Conservation (phyloP, 225 moss, liverwort and hornwort genomes). For the Ulota crispa region DNA sequence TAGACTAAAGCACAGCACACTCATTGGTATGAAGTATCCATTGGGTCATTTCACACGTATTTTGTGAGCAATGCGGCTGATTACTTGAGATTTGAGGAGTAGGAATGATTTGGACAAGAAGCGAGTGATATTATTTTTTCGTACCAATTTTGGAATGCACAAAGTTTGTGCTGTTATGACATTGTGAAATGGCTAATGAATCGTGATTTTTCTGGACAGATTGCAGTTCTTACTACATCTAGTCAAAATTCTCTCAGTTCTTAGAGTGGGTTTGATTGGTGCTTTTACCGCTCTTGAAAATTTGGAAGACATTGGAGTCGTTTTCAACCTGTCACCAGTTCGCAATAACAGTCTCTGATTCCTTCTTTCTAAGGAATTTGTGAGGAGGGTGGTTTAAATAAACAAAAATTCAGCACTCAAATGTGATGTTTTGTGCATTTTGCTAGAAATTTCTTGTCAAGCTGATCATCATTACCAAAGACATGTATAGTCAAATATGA, state of each 20-base stretch:
- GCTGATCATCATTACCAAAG: no score
- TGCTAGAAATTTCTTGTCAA: background rate
- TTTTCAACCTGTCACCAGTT: background rate
- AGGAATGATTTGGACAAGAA: slow-evolving; percentile 20
- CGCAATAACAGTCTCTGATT: background rate
- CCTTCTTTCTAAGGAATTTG: background rate
- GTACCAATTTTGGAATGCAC: slow-evolving; percentile 29
- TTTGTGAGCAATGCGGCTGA: slow-evolving; percentile 16
- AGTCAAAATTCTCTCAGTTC: background rate
- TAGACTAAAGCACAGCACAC: slow-evolving; percentile 1
- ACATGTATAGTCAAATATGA: no score
- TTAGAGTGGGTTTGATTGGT: background rate
- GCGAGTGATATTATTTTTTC: background rate
- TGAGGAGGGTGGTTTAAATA: background rate
- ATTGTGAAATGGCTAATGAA: slow-evolving; percentile 26
- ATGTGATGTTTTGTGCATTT: background rate
- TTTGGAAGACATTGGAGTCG: background rate
- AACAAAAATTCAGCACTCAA: background rate
- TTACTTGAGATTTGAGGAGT: background rate
- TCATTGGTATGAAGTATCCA: slow-evolving; percentile 14
- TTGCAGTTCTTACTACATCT: background rate
- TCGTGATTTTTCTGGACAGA: slow-evolving; percentile 9
- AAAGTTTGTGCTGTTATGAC: background rate
- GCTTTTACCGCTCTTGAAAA: background rate
- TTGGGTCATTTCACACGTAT: slow-evolving; percentile 18